phyloP scores from a whole-genome alignment of 2,329 filamentous ascomycete species.

The Sclerotinia spermophila region DNA sequence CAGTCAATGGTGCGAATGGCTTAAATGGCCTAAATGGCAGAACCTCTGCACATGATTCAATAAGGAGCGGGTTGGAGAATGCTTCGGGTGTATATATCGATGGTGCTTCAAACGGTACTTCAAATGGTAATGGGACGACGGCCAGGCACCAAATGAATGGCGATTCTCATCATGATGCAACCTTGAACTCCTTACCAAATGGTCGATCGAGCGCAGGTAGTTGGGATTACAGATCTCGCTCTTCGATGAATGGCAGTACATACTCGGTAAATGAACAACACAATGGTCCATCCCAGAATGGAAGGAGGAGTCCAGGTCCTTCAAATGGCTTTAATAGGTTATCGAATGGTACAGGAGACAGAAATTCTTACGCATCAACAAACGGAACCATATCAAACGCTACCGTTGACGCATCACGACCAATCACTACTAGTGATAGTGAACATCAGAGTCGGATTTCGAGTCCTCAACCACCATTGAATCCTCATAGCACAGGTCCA shows the following conservation, averaged over 20 bases:
- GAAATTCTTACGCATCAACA: conserved; percentile 32
- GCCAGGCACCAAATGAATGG: conserved; percentile 31
- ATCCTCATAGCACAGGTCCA: conserved; percentile 36
- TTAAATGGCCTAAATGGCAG: conserved; percentile 26
- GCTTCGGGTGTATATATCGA: conserved; percentile 36
- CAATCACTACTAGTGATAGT: conserved; percentile 29
- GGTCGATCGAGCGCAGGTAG: conserved; percentile 48
- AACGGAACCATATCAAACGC: conserved; percentile 30
- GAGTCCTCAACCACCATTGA: conserved; percentile 30
- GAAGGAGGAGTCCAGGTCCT: conserved; percentile 32
- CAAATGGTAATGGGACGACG: conserved; percentile 18
- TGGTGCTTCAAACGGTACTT: background rate
- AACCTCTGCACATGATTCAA: conserved; percentile 31
- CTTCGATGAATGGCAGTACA: conserved; percentile 34
- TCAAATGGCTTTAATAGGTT: conserved; percentile 30
- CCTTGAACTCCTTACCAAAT: conserved; percentile 58
- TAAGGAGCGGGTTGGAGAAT: conserved; percentile 38
- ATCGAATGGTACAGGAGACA: conserved; percentile 29
- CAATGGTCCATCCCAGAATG: conserved; percentile 33
- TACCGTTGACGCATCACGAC: conserved; percentile 22
- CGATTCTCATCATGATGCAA: conserved; percentile 42
- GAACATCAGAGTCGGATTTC: conserved; percentile 26
- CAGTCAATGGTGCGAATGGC: conserved; percentile 13
- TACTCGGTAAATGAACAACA: conserved; percentile 33
- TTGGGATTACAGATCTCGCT: conserved; percentile 34